Evolutionary conservation across 768 basidiomycete genomes (phyloP).

Genomic region (Mycena latifolia): DNA sequence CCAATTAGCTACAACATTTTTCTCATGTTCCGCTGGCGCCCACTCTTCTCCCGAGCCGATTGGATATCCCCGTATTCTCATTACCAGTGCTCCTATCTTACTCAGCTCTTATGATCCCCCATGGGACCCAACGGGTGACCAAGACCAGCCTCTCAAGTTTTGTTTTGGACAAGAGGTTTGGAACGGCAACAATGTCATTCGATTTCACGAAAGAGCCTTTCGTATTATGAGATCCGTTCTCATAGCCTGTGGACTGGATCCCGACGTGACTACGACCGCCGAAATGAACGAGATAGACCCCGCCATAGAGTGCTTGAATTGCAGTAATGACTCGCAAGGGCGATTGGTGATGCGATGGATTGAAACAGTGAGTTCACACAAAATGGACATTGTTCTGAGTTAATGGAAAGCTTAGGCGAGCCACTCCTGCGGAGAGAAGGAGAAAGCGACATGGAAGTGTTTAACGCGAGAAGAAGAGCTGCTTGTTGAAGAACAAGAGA

Average conservation of each 20-base stretch:
- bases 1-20: slow-evolving; percentile 24
- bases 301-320: slow-evolving; percentile 24
- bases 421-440: background rate
- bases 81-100: background rate
- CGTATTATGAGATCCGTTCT: slow-evolving; percentile 8
- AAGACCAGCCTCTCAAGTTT: background rate
- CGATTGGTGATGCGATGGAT: slow-evolving; percentile 21
- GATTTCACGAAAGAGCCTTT: background rate
- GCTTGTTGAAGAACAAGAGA: slow-evolving; percentile 12
- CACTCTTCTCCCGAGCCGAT: background rate
- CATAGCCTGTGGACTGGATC: slow-evolving; percentile 22
- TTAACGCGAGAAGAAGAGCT: slow-evolving; percentile 18
- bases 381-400: background rate
- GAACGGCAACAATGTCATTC: background rate
- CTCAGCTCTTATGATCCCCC: background rate
- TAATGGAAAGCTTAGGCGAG: background rate
- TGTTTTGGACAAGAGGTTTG: background rate
- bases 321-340: background rate
- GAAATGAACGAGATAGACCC: slow-evolving; percentile 31
- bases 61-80: slow-evolving; percentile 21
- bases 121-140: no score
- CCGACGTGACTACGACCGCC: slow-evolving; percentile 16
- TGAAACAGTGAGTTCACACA: slow-evolving; percentile 7
- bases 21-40: background rate
- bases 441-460: slow-evolving; percentile 22